Evolutionary conservation across 176 grass and related monocot species (phyloP), one percentile per base, ranked within the genome.

Genomic region (Hsuehochloa calcarea): DNA sequence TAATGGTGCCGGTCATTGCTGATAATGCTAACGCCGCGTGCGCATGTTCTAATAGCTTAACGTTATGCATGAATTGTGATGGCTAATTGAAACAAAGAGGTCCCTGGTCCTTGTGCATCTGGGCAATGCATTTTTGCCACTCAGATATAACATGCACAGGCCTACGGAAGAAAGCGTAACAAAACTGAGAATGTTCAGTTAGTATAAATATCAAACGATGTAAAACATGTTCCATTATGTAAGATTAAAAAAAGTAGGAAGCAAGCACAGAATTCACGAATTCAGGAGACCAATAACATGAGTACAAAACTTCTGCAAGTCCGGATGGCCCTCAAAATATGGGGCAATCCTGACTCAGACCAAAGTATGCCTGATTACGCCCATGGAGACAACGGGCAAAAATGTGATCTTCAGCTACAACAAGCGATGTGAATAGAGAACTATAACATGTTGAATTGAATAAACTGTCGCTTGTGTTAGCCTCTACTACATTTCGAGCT

Each of bases 401-500:
- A 82, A 7, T 13, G 4, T 16, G 8, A 14, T 60, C 26, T 64
- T 64, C 39, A 74, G 20, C 20, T 22, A 76, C 43, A 86, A 23
- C 55, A 54, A n/a, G 67, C 5, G n/a, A 80, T 27, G 4, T 4
- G 39, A 61, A 38, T 10, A 29, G 20, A 49, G 49, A 35, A 6
- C 22, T 8, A 19, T 37, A 19, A 9, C 65, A 60, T 5, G 27
- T 26, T 27, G 27, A 35, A 76, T 27, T 19, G 9, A 78, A 29
- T 10, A 72, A 72, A 56, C 37, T 19, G n/a, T 11, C 46, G 8
- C 15, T 76, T 50, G 22, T 29, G 8, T 34, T 39, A 25, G 5
- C 50, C 61, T 34, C 61, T 70, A 76, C 55, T 70, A 76, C 44
- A 83, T 71, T 79, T 58, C 20, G 10, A 34, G 84, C 74, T 67